Evolutionary conservation across 768 basidiomycete species (phyloP), one percentile per base, ranked within the genome.

Genomic region (Gloeopeniophorella convolvens): DNA sequence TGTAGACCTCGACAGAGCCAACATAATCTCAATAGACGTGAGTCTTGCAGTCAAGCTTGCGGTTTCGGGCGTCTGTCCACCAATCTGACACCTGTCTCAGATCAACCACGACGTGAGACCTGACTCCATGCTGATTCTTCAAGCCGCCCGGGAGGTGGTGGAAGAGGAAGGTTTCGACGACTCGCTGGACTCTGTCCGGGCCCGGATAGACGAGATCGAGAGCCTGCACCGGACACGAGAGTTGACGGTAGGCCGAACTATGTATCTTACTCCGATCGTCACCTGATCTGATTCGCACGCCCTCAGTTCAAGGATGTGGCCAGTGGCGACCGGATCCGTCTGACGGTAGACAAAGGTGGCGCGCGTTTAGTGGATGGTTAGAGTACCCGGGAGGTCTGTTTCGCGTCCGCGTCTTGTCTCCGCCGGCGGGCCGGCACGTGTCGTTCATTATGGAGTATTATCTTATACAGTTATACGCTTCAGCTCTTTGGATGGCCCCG

Each of bases 201-300:
- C 78, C 51, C 73, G 92, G 12, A 80, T 93, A 33, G 86, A 91
- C 64, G 84, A 88, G 65, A 93, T 94, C 60, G 91, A 94, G 68
- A 85, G 83, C 64, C 62, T 91, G 50, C 86, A 87, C 56, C 74
- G 87, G 35, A 89, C 87, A 20, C 69, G 84, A 49, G 86, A 89
- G 66, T 65, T 89, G 53, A 87, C 83, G 35, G 85, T 87, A 49
- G 7, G 55, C 45, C 23, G 21, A 10, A 34, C 27, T 34, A 11
- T 3, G 24, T 32, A 35, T 12, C 35, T 43, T n/a, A n/a, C n/a
- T n/a, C n/a, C n/a, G n/a, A n/a, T 45, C 42, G 37, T 45, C 12
- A 44, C 16, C 26, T 24, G 35, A 34, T 23, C 54, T 55, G 24
- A 49, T 43, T 36, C 41, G n/a, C n/a, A 26, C 16, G 28, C 49